Evolutionary conservation across 2,329 filamentous ascomycete species (phyloP).

Genomic region (Emericellopsis atlantica): DNA sequence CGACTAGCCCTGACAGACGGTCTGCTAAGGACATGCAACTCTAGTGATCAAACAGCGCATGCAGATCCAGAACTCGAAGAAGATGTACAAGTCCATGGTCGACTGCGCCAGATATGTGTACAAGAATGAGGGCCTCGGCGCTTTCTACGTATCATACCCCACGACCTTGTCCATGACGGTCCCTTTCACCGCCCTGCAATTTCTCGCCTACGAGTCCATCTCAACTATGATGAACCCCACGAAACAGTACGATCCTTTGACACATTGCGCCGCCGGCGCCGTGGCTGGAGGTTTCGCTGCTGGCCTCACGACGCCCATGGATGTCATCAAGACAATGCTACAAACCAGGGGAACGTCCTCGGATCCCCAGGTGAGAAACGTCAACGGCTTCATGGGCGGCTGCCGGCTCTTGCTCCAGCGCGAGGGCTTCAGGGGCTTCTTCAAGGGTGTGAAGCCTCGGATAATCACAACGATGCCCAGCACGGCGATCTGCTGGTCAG

Average conservation of each 20-base stretch:
- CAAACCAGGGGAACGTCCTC: constrained; percentile 80
- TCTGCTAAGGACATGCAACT: background rate
- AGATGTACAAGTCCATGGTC: constrained; percentile 69
- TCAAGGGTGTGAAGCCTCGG: constrained; percentile 82
- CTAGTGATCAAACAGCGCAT: constrained; percentile 98
- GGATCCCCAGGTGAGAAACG: constrained; percentile 71
- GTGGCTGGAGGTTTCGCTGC: constrained; percentile 89
- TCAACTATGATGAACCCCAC: constrained; percentile 85
- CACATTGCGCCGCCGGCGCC: constrained; percentile 85
- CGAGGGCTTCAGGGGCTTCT: constrained; percentile 79
- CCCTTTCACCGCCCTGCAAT: constrained; percentile 92
- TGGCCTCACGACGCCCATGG: constrained; percentile 87
- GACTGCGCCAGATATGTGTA: constrained; percentile 87
- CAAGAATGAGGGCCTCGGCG: constrained; percentile 71
- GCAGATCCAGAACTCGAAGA: constrained; percentile 91
- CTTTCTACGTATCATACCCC: constrained; percentile 97
- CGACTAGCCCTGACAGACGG: background rate
- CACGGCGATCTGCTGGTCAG: constrained; percentile 97
- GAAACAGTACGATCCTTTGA: constrained; percentile 80
- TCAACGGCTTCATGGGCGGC: constrained; percentile 69
- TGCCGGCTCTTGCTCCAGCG: constrained; percentile 71
- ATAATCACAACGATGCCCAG: constrained; percentile 96
- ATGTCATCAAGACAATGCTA: constrained; percentile 95
- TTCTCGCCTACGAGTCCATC: constrained; percentile 94
- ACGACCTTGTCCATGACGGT: constrained; percentile 98